Percentiles rank a stretch among this genome's conserved stretches.
Evolutionary conservation across 129 eudicot genomes (phyloP).

Genomic region (Pulicaria dysenterica): DNA sequence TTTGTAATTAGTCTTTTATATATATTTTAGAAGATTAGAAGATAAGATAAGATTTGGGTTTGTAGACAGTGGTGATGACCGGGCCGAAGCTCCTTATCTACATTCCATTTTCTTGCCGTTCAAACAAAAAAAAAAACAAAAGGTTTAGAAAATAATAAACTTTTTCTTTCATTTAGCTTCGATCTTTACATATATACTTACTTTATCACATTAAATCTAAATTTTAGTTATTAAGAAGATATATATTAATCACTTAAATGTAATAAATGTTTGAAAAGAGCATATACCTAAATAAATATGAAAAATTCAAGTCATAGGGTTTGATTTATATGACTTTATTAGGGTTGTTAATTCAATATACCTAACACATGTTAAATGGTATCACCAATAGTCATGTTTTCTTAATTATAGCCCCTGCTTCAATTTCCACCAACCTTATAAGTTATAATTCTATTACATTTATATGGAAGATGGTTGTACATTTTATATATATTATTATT

Average conservation of each 20-base stretch:
- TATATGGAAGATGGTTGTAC: neutral
- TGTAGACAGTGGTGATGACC: too few species aligned
- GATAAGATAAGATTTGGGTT: too few species aligned
- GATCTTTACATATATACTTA: neutral
- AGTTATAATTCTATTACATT: neutral
- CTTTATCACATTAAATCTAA: neutral
- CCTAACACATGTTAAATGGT: constrained; percentile 41
- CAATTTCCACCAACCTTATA: constrained; percentile 34
- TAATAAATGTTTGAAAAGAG: constrained; percentile 33
- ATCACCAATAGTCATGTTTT: constrained; percentile 30
- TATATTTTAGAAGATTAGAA: too few species aligned
- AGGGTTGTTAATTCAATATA: constrained; percentile 40
- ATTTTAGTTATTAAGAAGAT: neutral
- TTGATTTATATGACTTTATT: constrained; percentile 35
- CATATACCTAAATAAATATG: constrained; percentile 38
- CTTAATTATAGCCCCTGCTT: constrained; percentile 21
- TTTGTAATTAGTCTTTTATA: too few species aligned
- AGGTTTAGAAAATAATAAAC: neutral
- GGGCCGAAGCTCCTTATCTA: too few species aligned
- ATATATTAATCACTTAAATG: constrained; percentile 8
- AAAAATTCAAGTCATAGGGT: constrained; percentile 29
- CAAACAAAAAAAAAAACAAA: too few species aligned
- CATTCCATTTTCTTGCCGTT: too few species aligned
- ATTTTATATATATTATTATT: too few species aligned
- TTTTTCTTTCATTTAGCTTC: neutral